phyloP scores from a whole-genome alignment of 1,284 basidiomycete species.

The Fomitiporia mediterranea region DNA sequence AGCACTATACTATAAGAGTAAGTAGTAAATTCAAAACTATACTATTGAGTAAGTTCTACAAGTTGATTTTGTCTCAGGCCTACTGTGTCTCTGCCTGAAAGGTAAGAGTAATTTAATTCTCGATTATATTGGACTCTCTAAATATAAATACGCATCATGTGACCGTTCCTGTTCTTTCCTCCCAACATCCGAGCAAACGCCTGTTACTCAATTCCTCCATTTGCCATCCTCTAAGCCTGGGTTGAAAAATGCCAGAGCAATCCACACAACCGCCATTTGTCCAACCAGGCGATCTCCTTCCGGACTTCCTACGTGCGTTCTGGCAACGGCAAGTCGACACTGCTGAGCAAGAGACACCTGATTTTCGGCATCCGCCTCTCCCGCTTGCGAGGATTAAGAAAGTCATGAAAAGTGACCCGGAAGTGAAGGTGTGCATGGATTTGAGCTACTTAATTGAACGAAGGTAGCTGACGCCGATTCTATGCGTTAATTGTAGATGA shows the following conservation, averaged over 20 bases:
- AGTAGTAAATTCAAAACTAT: too few species aligned
- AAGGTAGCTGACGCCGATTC: not conserved
- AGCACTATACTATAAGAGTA: too few species aligned
- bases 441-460: not conserved
- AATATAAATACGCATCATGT: too few species aligned
- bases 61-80: too few species aligned
- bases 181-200: too few species aligned
- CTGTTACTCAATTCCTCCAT: too few species aligned
- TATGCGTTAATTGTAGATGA: slow-evolving; percentile 86
- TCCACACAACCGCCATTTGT: slow-evolving; percentile 40
- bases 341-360: slow-evolving; percentile 77
- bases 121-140: too few species aligned
- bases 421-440: slow-evolving; percentile 71
- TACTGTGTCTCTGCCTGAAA: too few species aligned
- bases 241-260: slow-evolving; percentile 16
- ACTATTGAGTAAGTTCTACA: too few species aligned
- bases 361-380: slow-evolving; percentile 81
- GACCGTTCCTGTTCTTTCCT: too few species aligned
- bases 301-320: slow-evolving; percentile 74
- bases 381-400: slow-evolving; percentile 93
- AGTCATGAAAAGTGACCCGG: slow-evolving; percentile 97
- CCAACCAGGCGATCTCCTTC: slow-evolving; percentile 69
- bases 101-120: too few species aligned
- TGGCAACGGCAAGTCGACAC: slow-evolving; percentile 80
- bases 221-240: not conserved